Evolutionary conservation across 164 flowering plant genomes (phyloP), one percentile per base, ranked within the genome.

Genomic region (Vitis amurensis): DNA sequence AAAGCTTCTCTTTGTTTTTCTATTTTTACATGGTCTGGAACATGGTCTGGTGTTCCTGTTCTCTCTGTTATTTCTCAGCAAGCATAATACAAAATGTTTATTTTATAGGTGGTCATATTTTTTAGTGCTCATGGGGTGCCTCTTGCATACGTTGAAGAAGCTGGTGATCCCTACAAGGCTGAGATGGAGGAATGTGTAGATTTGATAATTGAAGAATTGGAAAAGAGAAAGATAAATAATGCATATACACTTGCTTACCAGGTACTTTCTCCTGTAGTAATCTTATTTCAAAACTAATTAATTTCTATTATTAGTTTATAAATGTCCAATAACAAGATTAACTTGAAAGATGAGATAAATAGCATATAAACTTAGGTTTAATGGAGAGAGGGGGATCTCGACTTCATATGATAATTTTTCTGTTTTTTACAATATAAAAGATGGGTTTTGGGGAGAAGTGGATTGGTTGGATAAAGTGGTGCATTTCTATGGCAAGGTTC

Each of bases 131-230:
- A 95, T 81, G 99, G 99, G 31, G 99, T 95, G 64, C 99, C 98
- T 64, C 88, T 93, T 71, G 97, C 99, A 55, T 93, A 95, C 77
- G 99, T 95, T 76, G 98, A 91, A 83, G 98, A 95, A 83, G 99
- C 98, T 74, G 98, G 99, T 69, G 99, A 95, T 73, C 99, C 99
- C 17, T 95, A 95, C 87, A 95, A 93, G 85, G 97, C 97, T 71
- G 98, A 95, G 83, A 95, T 95, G 99, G 98, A 95, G 85, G 98
- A 95, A 79, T 95, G 99, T 79, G 94, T 95, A 14, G 98, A 95
- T 73, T 79, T 95, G 82, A 93, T 95, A 68, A 93, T 95, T 89
- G 98, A 95, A 72, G 98, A 93, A 82, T 79, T 93, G 64, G 97
- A 93, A 74, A 93, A 74, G 57, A 76, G 97, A 79, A 82, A 72